A percentile compares a stretch with the other conserved stretches of the same genome.
Conservation (phyloP, 2,329 filamentous ascomycete species). For the Colletotrichum euphorbiae region DNA sequence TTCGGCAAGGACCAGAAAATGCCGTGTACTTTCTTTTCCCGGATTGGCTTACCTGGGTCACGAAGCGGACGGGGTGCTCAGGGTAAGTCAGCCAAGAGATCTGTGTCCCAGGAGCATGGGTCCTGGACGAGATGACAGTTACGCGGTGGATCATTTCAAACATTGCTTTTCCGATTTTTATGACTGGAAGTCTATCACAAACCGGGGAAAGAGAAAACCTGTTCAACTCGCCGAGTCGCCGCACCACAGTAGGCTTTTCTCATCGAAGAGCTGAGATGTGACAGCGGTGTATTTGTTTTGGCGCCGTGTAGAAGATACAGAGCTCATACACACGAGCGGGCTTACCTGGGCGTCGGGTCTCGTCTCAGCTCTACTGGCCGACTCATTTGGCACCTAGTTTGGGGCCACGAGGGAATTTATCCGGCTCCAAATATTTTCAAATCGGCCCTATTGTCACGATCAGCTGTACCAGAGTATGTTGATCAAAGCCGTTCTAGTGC, state of each 20-base stretch:
- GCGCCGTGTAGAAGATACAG: background rate
- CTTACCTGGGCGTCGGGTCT: too few relatives aligned
- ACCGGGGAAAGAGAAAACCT: constrained; percentile 13
- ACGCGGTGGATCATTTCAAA: background rate
- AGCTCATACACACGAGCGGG: background rate
- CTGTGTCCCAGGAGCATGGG: constrained; percentile 22
- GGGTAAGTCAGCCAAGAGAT: constrained; percentile 12
- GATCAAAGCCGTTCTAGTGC: too few relatives aligned
- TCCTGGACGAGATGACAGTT: constrained; percentile 18
- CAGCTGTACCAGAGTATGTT: too few relatives aligned
- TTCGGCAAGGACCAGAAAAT: background rate
- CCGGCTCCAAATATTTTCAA: too few relatives aligned
- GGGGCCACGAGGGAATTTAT: too few relatives aligned
- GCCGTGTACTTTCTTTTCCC: background rate
- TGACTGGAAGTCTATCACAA: constrained; percentile 4
- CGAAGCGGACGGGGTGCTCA: background rate
- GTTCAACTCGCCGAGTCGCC: background rate
- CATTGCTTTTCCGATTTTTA: constrained; percentile 1
- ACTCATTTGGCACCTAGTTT: too few relatives aligned
- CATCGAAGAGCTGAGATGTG: background rate
- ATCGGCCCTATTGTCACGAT: too few relatives aligned
- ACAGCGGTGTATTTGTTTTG: background rate
- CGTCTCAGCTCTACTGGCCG: too few relatives aligned
- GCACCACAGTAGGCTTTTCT: background rate
- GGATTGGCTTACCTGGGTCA: background rate